These are phyloP conservation scores for Heracleum sosnowskyi DNA, from an alignment of 129 eudicot genomes.

Conservation along the genomic window DNA sequence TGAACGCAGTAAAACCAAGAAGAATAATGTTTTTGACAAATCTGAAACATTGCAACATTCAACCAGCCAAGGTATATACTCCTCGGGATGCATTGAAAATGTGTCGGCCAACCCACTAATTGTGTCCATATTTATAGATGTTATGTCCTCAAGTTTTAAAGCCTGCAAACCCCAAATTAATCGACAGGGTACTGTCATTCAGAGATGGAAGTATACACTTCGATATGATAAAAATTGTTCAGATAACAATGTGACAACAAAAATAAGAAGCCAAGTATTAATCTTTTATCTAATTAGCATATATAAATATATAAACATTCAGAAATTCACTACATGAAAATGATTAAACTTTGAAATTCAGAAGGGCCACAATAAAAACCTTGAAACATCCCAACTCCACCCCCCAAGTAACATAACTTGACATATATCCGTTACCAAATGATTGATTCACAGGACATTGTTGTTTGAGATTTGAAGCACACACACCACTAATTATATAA, in stretches of 20 bases:
- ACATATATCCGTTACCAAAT: background rate
- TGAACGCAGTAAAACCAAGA: conserved; percentile 58
- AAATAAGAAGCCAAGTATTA: background rate
- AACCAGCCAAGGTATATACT: conserved; percentile 58
- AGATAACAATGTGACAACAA: background rate
- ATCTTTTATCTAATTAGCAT: background rate
- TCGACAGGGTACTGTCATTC: background rate
- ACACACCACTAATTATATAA: no score
- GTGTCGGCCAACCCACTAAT: conserved; percentile 48
- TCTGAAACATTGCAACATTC: conserved; percentile 43
- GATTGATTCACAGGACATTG: no score
- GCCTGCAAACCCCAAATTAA: conserved; percentile 31
- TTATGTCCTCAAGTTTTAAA: conserved; percentile 22
- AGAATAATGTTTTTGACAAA: conserved; percentile 57
- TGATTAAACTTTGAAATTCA: no score
- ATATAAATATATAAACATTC: background rate
- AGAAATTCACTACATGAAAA: background rate
- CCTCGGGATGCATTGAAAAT: conserved; percentile 40
- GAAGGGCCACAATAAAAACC: no score
- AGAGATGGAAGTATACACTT: background rate
- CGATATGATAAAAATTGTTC: background rate
- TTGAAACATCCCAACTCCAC: background rate
- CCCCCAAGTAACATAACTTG: no score
- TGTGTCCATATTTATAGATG: conserved; percentile 50
- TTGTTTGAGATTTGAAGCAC: background rate